phyloP scores from a whole-genome alignment of 768 basidiomycete species.

The Agaricus bisporus region DNA sequence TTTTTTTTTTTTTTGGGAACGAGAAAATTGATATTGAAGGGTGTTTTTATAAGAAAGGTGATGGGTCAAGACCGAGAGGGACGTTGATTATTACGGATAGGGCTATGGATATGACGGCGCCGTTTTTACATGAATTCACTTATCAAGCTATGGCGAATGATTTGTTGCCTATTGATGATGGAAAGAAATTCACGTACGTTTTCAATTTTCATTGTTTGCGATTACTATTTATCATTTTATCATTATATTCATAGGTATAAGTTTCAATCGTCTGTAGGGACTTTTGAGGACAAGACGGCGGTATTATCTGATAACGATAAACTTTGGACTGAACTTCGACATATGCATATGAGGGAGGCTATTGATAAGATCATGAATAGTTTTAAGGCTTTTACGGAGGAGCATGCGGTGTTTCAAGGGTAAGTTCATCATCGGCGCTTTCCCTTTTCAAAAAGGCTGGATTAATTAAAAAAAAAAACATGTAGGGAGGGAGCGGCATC shows the following conservation, averaged over 20 bases:
- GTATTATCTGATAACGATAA: constrained; percentile 80
- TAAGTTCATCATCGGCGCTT: constrained; percentile 24
- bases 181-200: constrained; percentile 81
- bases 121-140: constrained; percentile 94
- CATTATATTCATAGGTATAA: constrained; percentile 91
- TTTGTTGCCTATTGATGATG: constrained; percentile 82
- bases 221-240: too few relatives aligned
- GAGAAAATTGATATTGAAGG: not conserved
- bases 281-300: constrained; percentile 84
- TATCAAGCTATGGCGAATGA: constrained; percentile 99
- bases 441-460: not conserved
- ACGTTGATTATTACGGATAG: constrained; percentile 92
- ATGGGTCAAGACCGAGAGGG: constrained; percentile 55
- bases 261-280: constrained; percentile 84
- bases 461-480: not conserved
- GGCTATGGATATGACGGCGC: constrained; percentile 90
- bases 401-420: constrained; percentile 94
- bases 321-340: constrained; percentile 89
- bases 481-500: constrained; percentile 74
- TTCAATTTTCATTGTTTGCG: too few relatives aligned
- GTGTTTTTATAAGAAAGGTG: constrained; percentile 43
- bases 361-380: constrained; percentile 96
- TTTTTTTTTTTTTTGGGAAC: constrained; percentile 1
- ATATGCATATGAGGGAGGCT: constrained; percentile 98
- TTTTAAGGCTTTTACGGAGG: constrained; percentile 90